A percentile compares a stretch with the other conserved stretches of the same genome.
These are phyloP conservation scores for Scytalidium sp. DNA, from an alignment of 2,329 filamentous ascomycete genomes.

Conservation along the genomic window DNA sequence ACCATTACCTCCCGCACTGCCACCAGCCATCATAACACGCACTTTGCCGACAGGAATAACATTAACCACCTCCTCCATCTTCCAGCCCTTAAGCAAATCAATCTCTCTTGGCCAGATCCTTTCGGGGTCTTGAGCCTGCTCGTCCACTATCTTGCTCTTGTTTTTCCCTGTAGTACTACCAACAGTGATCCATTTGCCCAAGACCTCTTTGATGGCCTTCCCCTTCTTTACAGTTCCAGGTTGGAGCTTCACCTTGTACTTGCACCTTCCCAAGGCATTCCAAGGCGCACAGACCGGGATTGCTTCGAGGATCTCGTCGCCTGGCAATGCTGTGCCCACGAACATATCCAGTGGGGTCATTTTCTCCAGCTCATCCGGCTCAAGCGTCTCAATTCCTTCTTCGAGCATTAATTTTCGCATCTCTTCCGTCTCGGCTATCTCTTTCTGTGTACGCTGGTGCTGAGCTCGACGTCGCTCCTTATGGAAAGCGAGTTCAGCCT, in stretches of 20 bases:
- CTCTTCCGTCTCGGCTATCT: conserved; percentile 76
- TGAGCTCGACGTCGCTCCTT: conserved; percentile 76
- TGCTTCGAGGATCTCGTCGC: conserved; percentile 76
- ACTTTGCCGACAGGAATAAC: conserved; percentile 77
- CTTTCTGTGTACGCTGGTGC: conserved; percentile 72
- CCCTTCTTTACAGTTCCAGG: conserved; percentile 89
- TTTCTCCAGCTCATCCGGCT: conserved; percentile 55
- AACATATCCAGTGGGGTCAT: conserved; percentile 63
- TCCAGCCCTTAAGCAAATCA: conserved; percentile 79
- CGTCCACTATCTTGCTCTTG: conserved; percentile 50
- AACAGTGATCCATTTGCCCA: conserved; percentile 75
- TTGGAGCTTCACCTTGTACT: conserved; percentile 95
- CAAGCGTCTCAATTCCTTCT: conserved; percentile 55
- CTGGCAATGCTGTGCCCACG: conserved; percentile 72
- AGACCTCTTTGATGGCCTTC: conserved; percentile 86
- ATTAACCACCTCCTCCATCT: conserved; percentile 78
- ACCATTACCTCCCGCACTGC: conserved; percentile 28
- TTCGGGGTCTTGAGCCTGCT: conserved; percentile 61
- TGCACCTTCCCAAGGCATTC: conserved; percentile 64
- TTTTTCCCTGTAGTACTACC: conserved; percentile 43
- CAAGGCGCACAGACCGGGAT: conserved; percentile 65
- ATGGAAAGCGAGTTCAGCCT: conserved; percentile 69
- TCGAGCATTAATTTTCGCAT: conserved; percentile 57
- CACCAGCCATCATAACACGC: conserved; percentile 71
- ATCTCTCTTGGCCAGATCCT: conserved; percentile 81